phyloP scores from a whole-genome alignment of 345 rosid species.

The Abelmoschus esculentus region DNA sequence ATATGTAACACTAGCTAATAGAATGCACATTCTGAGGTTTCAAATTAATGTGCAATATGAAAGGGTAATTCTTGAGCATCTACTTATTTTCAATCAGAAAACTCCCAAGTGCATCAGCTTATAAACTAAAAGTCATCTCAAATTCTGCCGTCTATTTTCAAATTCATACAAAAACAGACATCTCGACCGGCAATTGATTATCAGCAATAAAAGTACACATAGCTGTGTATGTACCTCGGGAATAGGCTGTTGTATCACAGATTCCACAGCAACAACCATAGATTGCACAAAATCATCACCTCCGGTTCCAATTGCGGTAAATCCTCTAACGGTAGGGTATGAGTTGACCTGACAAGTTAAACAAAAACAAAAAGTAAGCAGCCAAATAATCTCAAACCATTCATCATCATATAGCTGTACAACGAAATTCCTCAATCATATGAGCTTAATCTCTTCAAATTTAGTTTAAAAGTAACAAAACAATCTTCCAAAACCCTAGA shows the following conservation, averaged over 20 bases:
- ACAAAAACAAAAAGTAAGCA: neutral
- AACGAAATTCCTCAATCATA: neutral
- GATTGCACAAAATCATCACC: slow-evolving; percentile 97
- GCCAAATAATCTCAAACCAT: neutral
- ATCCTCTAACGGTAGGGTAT: slow-evolving; percentile 91
- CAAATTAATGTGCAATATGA: neutral
- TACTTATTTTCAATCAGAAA: neutral
- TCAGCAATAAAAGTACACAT: neutral
- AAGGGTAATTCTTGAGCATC: neutral
- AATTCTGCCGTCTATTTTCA: neutral
- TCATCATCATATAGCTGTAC: neutral
- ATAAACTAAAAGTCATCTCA: neutral
- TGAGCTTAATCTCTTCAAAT: neutral
- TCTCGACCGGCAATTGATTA: neutral
- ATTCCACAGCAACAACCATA: slow-evolving; percentile 96
- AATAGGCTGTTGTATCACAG: slow-evolving; percentile 75
- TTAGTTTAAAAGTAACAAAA: neutral
- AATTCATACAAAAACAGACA: neutral
- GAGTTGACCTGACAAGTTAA: slow-evolving; percentile 61
- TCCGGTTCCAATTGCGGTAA: slow-evolving; percentile 94
- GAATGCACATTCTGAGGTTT: neutral
- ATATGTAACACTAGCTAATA: neutral
- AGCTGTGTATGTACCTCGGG: slow-evolving; percentile 48
- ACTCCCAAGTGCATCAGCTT: neutral
- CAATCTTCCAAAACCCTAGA: neutral